phyloP scores from a whole-genome alignment of 2,329 filamentous ascomycete genomes.

The Fusarium mundagurra region DNA sequence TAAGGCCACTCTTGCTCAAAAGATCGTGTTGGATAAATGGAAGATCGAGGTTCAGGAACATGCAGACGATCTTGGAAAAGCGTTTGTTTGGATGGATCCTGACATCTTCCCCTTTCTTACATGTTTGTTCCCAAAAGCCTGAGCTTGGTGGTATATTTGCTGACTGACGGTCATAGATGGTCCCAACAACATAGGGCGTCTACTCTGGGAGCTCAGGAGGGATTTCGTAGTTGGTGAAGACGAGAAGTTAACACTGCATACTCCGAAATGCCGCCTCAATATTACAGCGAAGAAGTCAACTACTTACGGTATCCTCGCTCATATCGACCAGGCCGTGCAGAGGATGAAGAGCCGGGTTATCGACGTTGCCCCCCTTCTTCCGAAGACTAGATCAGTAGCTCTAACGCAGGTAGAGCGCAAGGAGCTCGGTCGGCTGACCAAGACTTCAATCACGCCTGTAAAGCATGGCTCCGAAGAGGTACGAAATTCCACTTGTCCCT shows the following conservation, averaged over 20 bases:
- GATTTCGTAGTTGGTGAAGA: constrained; percentile 46
- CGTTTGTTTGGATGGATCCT: constrained; percentile 52
- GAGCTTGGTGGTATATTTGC: neutral
- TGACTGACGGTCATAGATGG: constrained; percentile 15
- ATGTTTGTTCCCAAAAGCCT: constrained; percentile 49
- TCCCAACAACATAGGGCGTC: constrained; percentile 19
- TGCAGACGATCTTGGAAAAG: constrained; percentile 53
- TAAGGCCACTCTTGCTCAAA: constrained; percentile 55
- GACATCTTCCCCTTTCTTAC: constrained; percentile 57
- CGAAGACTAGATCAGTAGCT: constrained; percentile 1
- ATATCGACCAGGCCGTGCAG: constrained; percentile 46
- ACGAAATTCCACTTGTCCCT: neutral
- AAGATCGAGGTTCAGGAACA: constrained; percentile 59
- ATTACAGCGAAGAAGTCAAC: constrained; percentile 46
- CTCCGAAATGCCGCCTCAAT: constrained; percentile 38
- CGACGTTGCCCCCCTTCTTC: constrained; percentile 34
- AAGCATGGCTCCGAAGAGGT: constrained; percentile 31
- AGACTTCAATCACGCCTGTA: constrained; percentile 42
- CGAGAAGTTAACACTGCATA: constrained; percentile 43
- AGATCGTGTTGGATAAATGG: constrained; percentile 62
- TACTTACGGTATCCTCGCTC: constrained; percentile 47
- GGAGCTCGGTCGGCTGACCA: constrained; percentile 48
- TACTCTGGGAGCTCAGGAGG: constrained; percentile 44
- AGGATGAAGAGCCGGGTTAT: constrained; percentile 42
- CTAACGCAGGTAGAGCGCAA: constrained; percentile 39